Percentiles rank a stretch among this genome's conserved stretches.
Conservation (phyloP, 805 yeast genomes). For the Aciculoconidium aculeatum region DNA sequence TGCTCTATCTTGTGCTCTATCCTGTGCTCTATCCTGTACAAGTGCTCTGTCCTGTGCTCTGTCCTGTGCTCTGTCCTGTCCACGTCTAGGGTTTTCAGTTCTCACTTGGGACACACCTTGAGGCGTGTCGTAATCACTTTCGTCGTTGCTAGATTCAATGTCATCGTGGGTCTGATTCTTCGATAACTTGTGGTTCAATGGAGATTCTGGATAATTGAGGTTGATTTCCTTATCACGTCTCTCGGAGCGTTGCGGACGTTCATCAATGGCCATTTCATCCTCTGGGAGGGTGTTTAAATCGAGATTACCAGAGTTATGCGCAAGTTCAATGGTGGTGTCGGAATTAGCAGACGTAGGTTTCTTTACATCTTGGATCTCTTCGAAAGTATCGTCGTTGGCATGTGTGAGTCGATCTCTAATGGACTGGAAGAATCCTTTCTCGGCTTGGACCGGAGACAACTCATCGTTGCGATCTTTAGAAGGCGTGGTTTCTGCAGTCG, state of each 20-base stretch:
- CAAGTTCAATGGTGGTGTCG: conserved; percentile 8
- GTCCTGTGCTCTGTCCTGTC: no score
- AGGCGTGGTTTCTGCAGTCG: conserved; percentile 31
- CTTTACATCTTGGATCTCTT: not conserved
- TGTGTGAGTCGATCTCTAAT: conserved; percentile 24
- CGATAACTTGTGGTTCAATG: conserved; percentile 5
- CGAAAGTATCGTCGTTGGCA: conserved; percentile 2
- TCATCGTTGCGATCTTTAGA: conserved; percentile 15
- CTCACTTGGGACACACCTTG: not conserved
- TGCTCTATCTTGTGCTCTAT: no score
- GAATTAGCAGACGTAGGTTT: conserved; percentile 8
- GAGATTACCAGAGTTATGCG: not conserved
- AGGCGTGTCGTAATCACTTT: not conserved
- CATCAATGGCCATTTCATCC: no score
- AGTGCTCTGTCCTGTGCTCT: no score
- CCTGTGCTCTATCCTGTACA: no score
- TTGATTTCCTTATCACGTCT: no score
- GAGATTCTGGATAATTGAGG: conserved; percentile 6
- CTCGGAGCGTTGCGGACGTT: no score
- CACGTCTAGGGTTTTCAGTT: no score
- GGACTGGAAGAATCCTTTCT: conserved; percentile 29
- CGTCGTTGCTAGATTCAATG: no score
- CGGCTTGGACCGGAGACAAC: conserved; percentile 9
- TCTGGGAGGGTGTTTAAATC: no score
- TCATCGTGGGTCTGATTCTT: no score